These are phyloP conservation scores for Brassica balearica DNA, from an alignment of 441 rosid species.

Conservation along the genomic window DNA sequence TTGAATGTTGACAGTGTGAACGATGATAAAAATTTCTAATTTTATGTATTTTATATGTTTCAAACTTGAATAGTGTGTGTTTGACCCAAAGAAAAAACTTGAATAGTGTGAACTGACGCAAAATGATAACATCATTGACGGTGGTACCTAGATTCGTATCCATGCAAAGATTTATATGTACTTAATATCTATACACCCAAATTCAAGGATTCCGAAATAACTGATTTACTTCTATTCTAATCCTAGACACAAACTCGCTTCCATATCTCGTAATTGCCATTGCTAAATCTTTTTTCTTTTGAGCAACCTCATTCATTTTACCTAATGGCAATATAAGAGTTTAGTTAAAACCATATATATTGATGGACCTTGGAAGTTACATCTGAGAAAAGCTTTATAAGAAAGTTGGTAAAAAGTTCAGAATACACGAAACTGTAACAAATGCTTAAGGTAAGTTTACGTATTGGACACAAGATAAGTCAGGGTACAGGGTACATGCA, in stretches of 20 bases:
- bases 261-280: constrained; percentile 2
- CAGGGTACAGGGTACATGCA: constrained; percentile 17
- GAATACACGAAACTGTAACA: constrained; percentile 3
- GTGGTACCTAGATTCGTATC: constrained; percentile 11
- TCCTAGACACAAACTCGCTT: constrained; percentile 2
- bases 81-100: not conserved
- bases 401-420: constrained; percentile 12
- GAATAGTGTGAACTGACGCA: constrained; percentile 16
- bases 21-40: not conserved
- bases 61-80: constrained; percentile 10
- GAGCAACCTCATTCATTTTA: not conserved
- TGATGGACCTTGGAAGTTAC: constrained; percentile 20
- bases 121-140: constrained; percentile 30
- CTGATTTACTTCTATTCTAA: not conserved
- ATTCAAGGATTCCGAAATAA: not conserved
- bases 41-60: not conserved
- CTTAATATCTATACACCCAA: not conserved
- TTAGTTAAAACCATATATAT: constrained; percentile 15
- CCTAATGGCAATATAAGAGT: constrained; percentile 7
- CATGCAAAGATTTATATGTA: constrained; percentile 15
- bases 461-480: no score
- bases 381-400: constrained; percentile 18
- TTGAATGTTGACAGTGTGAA: not conserved
- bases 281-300: not conserved
- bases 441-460: no score